A percentile compares a stretch with the other conserved stretches of the same genome.
Evolutionary conservation across 345 rosid genomes (phyloP).

Genomic region (Moringa oleifera): DNA sequence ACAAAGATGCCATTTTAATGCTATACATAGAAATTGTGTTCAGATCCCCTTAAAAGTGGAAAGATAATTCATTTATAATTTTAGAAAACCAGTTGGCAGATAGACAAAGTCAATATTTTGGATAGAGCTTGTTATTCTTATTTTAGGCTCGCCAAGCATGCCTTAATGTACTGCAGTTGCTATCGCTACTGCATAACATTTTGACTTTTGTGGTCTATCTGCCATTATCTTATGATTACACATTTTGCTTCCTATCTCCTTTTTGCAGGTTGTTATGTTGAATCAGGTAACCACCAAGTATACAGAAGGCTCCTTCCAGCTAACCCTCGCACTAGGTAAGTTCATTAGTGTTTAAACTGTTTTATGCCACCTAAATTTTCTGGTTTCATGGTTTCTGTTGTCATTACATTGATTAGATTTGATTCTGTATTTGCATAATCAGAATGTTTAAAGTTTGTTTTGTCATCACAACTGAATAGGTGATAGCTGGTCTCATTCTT

Average conservation of each 20-base stretch:
- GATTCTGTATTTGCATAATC: neutral
- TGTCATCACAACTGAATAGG: conserved; percentile 40
- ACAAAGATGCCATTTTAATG: neutral
- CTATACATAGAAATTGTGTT: too few relatives aligned
- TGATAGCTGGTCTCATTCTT: conserved; percentile 94
- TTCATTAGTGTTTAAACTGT: conserved; percentile 10
- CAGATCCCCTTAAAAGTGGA: neutral
- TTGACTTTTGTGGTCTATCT: too few relatives aligned
- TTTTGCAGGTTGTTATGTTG: conserved; percentile 71
- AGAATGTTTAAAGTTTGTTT: neutral
- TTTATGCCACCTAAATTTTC: neutral
- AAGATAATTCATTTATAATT: neutral
- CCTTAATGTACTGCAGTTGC: too few relatives aligned
- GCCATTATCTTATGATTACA: too few relatives aligned
- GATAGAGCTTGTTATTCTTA: neutral
- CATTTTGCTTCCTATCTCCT: neutral
- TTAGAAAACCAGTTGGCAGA: neutral
- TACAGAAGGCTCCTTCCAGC: conserved; percentile 70
- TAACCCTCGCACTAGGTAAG: conserved; percentile 82
- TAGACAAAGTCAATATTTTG: neutral
- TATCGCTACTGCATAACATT: too few relatives aligned
- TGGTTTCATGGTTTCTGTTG: neutral
- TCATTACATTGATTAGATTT: neutral
- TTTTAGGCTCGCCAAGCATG: neutral
- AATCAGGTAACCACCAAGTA: conserved; percentile 87